A percentile compares a stretch with the other conserved stretches of the same genome.
Evolutionary conservation across 164 flowering plant species (phyloP).

Genomic region (Vitis cinerea): DNA sequence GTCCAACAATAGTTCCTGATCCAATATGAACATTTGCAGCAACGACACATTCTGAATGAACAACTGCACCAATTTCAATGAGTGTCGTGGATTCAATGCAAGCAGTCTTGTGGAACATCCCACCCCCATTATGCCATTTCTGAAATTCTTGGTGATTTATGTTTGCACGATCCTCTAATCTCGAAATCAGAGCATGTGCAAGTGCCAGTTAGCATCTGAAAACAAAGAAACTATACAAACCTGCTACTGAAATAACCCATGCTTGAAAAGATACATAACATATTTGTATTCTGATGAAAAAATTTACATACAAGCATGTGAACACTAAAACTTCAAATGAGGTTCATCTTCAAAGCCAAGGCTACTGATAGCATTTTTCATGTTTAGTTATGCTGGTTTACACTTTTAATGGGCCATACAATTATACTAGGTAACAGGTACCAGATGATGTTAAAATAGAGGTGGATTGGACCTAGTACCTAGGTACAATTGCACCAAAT

Average conservation of each 20-base stretch:
- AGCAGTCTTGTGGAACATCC: conserved; percentile 62
- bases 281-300: neutral
- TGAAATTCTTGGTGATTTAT: conserved; percentile 33
- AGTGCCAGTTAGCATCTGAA: neutral
- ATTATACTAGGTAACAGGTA: neutral
- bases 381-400: no score
- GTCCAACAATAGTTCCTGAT: conserved; percentile 81
- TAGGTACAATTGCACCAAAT: neutral
- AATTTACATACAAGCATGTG: neutral
- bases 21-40: conserved; percentile 60
- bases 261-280: neutral
- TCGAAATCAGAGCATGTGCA: conserved; percentile 8
- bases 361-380: neutral
- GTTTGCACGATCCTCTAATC: conserved; percentile 26
- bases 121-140: conserved; percentile 86
- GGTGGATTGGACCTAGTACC: neutral
- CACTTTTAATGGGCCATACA: no score
- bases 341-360: neutral
- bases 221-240: neutral
- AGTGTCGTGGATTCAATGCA: conserved; percentile 53
- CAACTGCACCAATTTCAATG: conserved; percentile 71
- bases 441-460: neutral
- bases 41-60: conserved; percentile 57
- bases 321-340: neutral
- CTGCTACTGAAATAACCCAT: neutral